A percentile compares a stretch with the other conserved stretches of the same genome.
These are phyloP conservation scores for Cytospora piceae DNA, from an alignment of 2,329 filamentous ascomycete species.

Conservation along the genomic window DNA sequence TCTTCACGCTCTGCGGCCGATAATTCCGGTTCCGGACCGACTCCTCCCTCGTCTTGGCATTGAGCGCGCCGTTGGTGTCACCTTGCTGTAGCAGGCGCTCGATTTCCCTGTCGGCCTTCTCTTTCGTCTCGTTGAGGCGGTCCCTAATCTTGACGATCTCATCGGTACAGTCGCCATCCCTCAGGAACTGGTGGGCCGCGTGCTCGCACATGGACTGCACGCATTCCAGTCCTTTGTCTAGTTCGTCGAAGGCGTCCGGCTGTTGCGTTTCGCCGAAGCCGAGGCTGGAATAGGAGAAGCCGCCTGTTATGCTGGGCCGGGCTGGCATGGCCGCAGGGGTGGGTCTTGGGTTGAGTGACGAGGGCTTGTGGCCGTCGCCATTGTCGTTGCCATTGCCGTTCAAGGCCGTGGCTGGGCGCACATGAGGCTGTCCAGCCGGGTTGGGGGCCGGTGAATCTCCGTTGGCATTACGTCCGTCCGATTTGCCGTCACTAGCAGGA, in stretches of 20 bases:
- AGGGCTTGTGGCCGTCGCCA: not conserved
- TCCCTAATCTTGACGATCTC: constrained; percentile 73
- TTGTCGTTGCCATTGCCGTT: constrained; percentile 7
- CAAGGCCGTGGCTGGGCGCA: constrained; percentile 30
- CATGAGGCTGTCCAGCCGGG: constrained; percentile 33
- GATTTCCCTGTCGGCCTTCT: constrained; percentile 63
- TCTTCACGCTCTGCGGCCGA: constrained; percentile 57
- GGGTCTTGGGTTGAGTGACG: not conserved
- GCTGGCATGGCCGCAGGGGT: constrained; percentile 5
- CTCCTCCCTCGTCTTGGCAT: constrained; percentile 42
- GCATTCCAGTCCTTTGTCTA: constrained; percentile 78
- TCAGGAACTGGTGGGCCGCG: constrained; percentile 86
- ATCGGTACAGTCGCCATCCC: constrained; percentile 80
- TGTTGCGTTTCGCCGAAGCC: constrained; percentile 38
- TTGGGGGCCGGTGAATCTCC: constrained; percentile 29
- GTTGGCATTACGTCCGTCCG: constrained; percentile 19
- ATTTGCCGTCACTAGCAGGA: constrained; percentile 34
- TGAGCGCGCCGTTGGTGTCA: constrained; percentile 48
- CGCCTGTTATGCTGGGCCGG: constrained; percentile 31
- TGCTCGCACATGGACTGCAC: constrained; percentile 83
- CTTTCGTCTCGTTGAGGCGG: constrained; percentile 66
- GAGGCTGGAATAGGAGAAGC: constrained; percentile 25
- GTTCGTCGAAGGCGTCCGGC: constrained; percentile 66
- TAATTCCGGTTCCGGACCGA: constrained; percentile 51
- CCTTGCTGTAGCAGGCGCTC: constrained; percentile 58